Percentiles rank a stretch among this genome's conserved stretches.
Evolutionary conservation across 2,329 filamentous ascomycete genomes (phyloP).

Genomic region (Penicillium sp.): DNA sequence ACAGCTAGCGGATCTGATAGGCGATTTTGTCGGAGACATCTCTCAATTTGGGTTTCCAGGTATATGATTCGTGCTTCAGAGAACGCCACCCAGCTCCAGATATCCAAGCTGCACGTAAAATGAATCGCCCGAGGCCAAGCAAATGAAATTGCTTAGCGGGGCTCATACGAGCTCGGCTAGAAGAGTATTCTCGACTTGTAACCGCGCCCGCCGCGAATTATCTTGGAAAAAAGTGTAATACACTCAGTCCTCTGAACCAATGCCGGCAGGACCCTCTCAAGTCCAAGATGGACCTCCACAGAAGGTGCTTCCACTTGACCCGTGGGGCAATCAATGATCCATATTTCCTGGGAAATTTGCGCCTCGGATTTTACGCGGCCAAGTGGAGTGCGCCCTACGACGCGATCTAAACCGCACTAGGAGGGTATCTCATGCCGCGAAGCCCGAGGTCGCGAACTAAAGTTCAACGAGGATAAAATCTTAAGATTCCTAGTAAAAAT

Average conservation of each 20-base stretch:
- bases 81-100: not conserved
- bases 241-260: not conserved
- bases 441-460: not conserved
- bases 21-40: not conserved
- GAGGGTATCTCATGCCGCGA: not conserved
- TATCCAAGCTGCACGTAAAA: not conserved
- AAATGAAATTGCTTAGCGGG: not conserved
- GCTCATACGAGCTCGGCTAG: not conserved
- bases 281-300: not conserved
- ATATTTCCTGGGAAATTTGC: not conserved
- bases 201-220: constrained; percentile 2
- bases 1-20: not conserved
- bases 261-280: not conserved
- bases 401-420: not conserved
- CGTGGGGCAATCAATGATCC: not conserved
- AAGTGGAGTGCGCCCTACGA: not conserved
- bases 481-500: not conserved
- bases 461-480: not conserved
- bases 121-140: not conserved
- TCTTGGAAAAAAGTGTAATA: not conserved
- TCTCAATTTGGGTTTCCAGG: not conserved
- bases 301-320: not conserved
- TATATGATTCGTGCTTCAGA: not conserved
- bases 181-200: not conserved
- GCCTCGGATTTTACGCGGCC: not conserved